Conservation (phyloP, 2,329 filamentous ascomycete species). For the Aspergillus amoenus region DNA sequence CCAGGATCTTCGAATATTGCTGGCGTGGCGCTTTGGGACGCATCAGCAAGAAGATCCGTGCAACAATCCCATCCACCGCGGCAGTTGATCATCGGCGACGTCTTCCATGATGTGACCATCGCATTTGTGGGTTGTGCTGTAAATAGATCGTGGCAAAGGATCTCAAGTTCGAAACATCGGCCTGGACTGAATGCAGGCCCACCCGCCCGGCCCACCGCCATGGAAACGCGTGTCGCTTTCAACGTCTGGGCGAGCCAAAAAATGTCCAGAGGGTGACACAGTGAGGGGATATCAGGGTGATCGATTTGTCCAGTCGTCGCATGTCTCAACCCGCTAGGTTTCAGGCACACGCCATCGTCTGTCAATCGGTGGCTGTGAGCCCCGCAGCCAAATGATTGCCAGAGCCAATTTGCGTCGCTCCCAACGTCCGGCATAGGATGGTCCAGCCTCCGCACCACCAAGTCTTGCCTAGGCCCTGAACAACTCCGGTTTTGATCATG, state of each 20-base stretch:
- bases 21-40: not conserved
- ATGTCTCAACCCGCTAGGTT: conserved; percentile 14
- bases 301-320: conserved; percentile 7
- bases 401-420: not conserved
- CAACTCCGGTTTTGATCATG: not conserved
- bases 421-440: not conserved
- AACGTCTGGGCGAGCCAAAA: not conserved
- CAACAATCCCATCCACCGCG: not conserved
- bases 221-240: conserved; percentile 31
- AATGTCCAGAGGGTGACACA: conserved; percentile 4
- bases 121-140: conserved; percentile 5
- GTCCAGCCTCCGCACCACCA: conserved; percentile 3
- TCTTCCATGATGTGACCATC: not conserved
- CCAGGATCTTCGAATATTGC: not conserved
- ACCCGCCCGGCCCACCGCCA: conserved; percentile 22
- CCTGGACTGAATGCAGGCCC: conserved; percentile 7
- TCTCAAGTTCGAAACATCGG: not conserved
- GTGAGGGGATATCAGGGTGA: conserved; percentile 1
- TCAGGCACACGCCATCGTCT: conserved; percentile 16
- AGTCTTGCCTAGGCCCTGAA: not conserved
- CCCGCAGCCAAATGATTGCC: conserved; percentile 6
- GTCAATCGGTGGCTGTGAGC: conserved; percentile 14
- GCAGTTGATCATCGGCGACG: not conserved
- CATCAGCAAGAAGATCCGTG: conserved; percentile 1
- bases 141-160: conserved; percentile 16